These are phyloP conservation scores for Gracilaria domingensis DNA, from an alignment of 23 red algal genomes.

Conservation along the genomic window DNA sequence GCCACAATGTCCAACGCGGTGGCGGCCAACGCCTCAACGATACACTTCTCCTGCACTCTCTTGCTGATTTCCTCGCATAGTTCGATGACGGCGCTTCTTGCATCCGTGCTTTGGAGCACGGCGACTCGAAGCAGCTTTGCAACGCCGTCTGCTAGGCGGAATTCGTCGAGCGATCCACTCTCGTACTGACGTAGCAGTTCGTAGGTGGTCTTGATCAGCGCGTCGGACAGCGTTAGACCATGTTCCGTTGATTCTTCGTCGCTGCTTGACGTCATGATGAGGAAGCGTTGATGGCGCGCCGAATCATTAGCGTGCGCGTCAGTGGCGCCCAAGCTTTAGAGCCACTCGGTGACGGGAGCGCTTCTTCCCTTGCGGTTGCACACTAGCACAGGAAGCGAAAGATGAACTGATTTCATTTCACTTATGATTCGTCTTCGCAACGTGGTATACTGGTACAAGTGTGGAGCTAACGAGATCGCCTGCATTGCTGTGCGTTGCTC, in stretches of 20 bases:
- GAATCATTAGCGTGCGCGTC: background rate
- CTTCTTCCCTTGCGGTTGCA: no score
- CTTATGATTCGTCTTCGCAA: no score
- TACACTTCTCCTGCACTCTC: constrained; percentile 25
- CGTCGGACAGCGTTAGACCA: constrained; percentile 11
- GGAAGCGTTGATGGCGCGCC: background rate
- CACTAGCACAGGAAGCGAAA: no score
- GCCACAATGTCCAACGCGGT: constrained; percentile 44
- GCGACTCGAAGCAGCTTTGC: constrained; percentile 41
- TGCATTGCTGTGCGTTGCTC: no score
- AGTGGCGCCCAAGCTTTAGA: no score
- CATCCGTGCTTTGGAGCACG: constrained; percentile 35
- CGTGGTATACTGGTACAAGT: no score
- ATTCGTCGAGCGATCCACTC: constrained; percentile 5
- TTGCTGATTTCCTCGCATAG: constrained; percentile 38
- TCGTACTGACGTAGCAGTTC: constrained; percentile 52
- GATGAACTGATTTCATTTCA: no score
- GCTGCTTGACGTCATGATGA: constrained; percentile 32
- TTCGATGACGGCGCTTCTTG: constrained; percentile 31
- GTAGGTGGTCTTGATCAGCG: constrained; percentile 12
- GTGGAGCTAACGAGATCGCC: no score
- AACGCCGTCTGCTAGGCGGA: constrained; percentile 32
- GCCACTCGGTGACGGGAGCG: no score
- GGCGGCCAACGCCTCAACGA: constrained; percentile 43
- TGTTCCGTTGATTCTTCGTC: background rate